A percentile compares a stretch with the other conserved stretches of the same genome.
Conservation (phyloP, 441 rosid species). For the Hura crepitans region DNA sequence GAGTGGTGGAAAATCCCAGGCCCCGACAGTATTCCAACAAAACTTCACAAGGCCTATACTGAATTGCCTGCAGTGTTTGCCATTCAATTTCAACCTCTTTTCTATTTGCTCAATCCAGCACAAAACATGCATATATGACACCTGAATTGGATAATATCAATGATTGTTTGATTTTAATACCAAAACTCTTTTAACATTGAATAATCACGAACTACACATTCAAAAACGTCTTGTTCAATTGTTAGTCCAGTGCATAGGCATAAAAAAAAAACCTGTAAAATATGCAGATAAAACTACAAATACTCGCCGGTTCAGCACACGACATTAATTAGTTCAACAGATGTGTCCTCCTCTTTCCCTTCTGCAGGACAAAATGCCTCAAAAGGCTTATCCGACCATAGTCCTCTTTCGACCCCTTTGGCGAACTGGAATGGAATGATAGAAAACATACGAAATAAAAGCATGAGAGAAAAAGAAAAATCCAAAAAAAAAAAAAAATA, state of each 20-base stretch:
- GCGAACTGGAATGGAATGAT: conserved; percentile 44
- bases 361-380: conserved; percentile 2
- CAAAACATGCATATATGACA: background rate
- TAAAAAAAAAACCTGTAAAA: background rate
- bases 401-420: conserved; percentile 90
- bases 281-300: conserved; percentile 1
- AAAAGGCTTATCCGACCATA: conserved; percentile 66
- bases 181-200: background rate
- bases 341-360: conserved; percentile 12
- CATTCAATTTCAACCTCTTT: too few species aligned
- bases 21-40: too few species aligned
- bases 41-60: too few species aligned
- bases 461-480: background rate
- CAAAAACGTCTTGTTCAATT: background rate
- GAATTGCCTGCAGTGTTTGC: too few species aligned
- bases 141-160: background rate
- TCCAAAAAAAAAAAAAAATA: background rate
- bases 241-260: background rate
- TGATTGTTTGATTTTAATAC: background rate
- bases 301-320: conserved; percentile 4
- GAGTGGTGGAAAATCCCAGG: too few species aligned
- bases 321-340: conserved; percentile 11
- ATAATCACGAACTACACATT: too few species aligned
- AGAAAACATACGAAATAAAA: conserved; percentile 19
- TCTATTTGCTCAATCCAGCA: background rate